Percentiles rank a stretch among this genome's conserved stretches.
Evolutionary conservation across 345 rosid species (phyloP).

Genomic region (Hibiscus mutabilis): DNA sequence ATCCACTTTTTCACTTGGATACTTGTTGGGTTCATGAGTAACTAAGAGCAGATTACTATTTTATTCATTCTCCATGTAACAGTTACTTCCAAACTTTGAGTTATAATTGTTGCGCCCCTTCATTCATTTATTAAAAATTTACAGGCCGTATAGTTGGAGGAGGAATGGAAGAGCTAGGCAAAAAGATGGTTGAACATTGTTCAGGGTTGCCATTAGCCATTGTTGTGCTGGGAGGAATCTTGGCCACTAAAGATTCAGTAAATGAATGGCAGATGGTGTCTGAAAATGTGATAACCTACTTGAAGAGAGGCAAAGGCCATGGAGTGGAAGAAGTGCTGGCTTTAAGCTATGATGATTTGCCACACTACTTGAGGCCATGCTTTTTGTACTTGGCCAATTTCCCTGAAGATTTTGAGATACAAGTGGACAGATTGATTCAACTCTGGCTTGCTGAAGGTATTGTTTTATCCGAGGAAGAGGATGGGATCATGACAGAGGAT

Average conservation of each 20-base stretch:
- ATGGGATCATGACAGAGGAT: conserved; percentile 16
- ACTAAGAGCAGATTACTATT: no score
- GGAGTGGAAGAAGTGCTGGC: neutral
- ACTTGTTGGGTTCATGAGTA: no score
- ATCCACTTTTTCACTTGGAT: no score
- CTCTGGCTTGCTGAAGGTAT: conserved; percentile 45
- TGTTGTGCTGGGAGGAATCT: conserved; percentile 22
- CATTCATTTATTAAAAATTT: no score
- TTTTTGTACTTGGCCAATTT: conserved; percentile 25
- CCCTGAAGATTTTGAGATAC: conserved; percentile 27
- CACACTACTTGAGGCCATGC: conserved; percentile 26
- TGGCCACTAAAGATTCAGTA: conserved; percentile 7
- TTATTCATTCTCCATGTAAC: no score
- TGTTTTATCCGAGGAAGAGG: neutral
- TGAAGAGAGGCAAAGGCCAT: neutral
- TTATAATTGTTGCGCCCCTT: no score
- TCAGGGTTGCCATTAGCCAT: conserved; percentile 30
- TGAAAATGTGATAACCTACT: neutral
- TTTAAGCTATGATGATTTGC: conserved; percentile 25
- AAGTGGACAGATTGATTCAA: conserved; percentile 15
- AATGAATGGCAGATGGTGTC: neutral
- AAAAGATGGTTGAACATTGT: conserved; percentile 19
- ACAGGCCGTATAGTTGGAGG: neutral
- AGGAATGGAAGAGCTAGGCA: neutral
- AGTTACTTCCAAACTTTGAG: no score